Evolutionary conservation across 208 protist species (phyloP), one percentile per base, ranked within the genome.

Genomic region (Trypanosoma mega): DNA sequence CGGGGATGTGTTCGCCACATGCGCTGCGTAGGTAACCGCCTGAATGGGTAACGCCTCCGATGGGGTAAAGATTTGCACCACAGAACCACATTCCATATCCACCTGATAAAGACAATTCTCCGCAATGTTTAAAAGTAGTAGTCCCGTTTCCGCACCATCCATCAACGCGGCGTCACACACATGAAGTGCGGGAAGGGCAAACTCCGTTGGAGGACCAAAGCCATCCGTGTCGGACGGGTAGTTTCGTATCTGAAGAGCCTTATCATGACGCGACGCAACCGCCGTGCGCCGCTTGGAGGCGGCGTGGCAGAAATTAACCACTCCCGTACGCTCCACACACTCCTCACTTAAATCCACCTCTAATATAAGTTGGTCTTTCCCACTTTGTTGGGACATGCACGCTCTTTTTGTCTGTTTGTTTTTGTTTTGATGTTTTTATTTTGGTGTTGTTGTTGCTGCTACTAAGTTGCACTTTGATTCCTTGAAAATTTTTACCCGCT

Each of bases 61-160:
- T 7, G 68, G 61, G 24, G 45, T 51, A 60, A 71, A 85, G 26
- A 80, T 68, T 62, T 82, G 65, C 31, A 89, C 70, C 12, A 85
- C 71, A 1, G 48, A 50, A 20, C 82, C 82, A 24, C 57, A 54
- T 33, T 69, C 63, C 47, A 89, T 52, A 51, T 89, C 78, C 23
- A 83, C 24, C 55, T 79, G 50, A 47, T 68, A 66, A 41, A 85
- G 48, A 29, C 60, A 44, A 16, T 60, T 62, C 16, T 61, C 57
- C 30, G 67, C 53, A 37, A 72, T 65, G 30, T 68, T 78, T 26
- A 85, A 73, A 36, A 85, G 33, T 7, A 85, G 52, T 64, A 83
- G 46, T 23, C 68, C 78, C n/a, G 21, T 65, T 50, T 85, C 76
- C 45, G 68, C 65, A 47, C 73, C 72, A 37, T 89, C 78, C 34